Percentiles rank a stretch among this genome's conserved stretches.
Evolutionary conservation across 2,329 filamentous ascomycete genomes (phyloP).

Genomic region (Penicillium sp.): DNA sequence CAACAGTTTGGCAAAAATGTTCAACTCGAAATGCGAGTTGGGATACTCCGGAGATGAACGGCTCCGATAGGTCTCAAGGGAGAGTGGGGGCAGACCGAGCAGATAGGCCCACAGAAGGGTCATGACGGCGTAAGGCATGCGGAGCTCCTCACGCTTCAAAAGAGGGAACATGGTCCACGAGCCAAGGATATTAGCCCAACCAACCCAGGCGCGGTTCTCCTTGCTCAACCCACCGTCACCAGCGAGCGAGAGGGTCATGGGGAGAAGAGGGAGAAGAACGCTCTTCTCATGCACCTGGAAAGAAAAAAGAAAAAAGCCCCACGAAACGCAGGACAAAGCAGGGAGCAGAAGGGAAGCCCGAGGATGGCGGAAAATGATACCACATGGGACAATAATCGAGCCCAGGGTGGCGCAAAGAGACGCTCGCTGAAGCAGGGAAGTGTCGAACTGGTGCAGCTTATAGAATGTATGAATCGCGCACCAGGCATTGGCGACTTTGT

Average conservation of each 20-base stretch:
- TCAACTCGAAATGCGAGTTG: conserved; percentile 48
- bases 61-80: conserved; percentile 65
- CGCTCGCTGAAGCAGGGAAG: conserved; percentile 69
- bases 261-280: conserved; percentile 84
- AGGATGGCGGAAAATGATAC: conserved; percentile 76
- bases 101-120: conserved; percentile 89
- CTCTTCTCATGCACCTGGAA: conserved; percentile 99
- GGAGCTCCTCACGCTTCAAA: conserved; percentile 77
- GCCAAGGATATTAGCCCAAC: conserved; percentile 89
- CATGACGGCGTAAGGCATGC: conserved; percentile 80
- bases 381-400: conserved; percentile 75
- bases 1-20: conserved; percentile 64
- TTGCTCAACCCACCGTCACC: conserved; percentile 74
- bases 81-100: conserved; percentile 78
- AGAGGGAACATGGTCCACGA: conserved; percentile 94
- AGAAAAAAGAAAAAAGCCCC: conserved; percentile 97
- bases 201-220: conserved; percentile 81
- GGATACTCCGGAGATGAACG: conserved; percentile 36
- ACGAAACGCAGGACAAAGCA: conserved; percentile 79
- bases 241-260: conserved; percentile 85
- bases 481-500: conserved; percentile 99
- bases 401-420: conserved; percentile 73
- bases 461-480: conserved; percentile 86
- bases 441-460: conserved; percentile 76
- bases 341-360: conserved; percentile 74